Evolutionary conservation across 2,329 filamentous ascomycete species (phyloP).

Genomic region (Pestalotiopsis fici): DNA sequence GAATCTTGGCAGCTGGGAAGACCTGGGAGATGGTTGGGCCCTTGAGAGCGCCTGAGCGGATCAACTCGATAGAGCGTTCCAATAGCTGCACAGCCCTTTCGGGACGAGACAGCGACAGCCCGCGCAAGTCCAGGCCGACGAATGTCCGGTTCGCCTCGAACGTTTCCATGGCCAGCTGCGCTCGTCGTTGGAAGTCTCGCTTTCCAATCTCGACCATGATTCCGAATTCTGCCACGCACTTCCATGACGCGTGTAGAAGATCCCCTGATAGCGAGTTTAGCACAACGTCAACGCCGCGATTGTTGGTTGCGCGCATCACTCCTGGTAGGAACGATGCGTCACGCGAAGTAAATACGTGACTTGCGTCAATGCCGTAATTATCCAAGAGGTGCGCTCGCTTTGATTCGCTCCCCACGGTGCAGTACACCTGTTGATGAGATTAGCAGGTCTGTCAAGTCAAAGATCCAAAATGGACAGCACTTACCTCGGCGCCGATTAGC

Average conservation of each 20-base stretch:
- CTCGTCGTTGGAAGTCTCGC: conserved; percentile 21
- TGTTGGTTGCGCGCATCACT: conserved; percentile 16
- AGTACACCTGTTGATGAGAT: no score
- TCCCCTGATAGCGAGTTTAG: conserved; percentile 24
- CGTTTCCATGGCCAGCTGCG: background rate
- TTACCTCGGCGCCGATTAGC: conserved; percentile 12
- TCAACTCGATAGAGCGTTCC: no score
- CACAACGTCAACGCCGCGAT: conserved; percentile 23
- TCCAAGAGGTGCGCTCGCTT: conserved; percentile 24
- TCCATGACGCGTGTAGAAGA: conserved; percentile 23
- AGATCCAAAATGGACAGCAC: no score
- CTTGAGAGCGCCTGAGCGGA: no score
- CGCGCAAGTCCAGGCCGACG: background rate
- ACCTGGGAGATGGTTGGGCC: no score
- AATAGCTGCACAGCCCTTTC: no score
- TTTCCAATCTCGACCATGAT: conserved; percentile 30
- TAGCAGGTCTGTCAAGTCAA: no score
- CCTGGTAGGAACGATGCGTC: conserved; percentile 25
- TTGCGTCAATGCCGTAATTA: conserved; percentile 21
- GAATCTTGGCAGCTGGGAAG: no score
- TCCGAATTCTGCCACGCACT: conserved; percentile 29
- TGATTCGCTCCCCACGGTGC: conserved; percentile 23
- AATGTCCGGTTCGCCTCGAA: background rate
- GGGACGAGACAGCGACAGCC: conserved; percentile 1
- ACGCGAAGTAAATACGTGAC: conserved; percentile 38